These are phyloP conservation scores for Aristolochia californica DNA, from an alignment of 164 flowering plant species.

Conservation along the genomic window DNA sequence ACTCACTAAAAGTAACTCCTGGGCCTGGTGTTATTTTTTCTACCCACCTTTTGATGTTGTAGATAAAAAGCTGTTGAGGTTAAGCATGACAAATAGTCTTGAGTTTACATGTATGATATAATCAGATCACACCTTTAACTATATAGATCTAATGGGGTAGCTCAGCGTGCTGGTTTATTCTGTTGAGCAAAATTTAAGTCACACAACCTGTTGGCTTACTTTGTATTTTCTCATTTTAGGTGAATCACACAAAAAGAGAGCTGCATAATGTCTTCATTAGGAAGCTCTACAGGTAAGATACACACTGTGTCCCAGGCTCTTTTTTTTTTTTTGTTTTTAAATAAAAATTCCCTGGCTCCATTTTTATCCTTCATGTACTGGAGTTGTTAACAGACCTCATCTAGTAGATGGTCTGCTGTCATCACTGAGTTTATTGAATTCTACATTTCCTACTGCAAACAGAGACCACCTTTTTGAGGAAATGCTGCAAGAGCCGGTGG, in stretches of 20 bases:
- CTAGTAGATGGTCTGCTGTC: too few relatives aligned
- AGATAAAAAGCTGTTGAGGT: too few relatives aligned
- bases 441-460: conserved; percentile 13
- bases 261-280: conserved; percentile 91
- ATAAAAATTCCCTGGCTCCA: not conserved
- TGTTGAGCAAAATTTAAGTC: too few relatives aligned
- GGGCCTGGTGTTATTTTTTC: too few relatives aligned
- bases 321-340: not conserved
- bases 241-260: conserved; percentile 88
- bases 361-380: not conserved
- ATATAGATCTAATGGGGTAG: too few relatives aligned
- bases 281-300: conserved; percentile 77
- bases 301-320: not conserved
- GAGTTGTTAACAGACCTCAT: too few relatives aligned
- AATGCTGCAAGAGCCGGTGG: conserved; percentile 96
- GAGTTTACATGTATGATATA: too few relatives aligned
- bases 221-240: conserved; percentile 28
- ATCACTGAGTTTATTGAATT: not conserved
- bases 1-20: too few relatives aligned
- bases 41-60: too few relatives aligned
- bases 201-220: not conserved
- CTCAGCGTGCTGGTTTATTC: too few relatives aligned
- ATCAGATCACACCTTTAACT: too few relatives aligned
- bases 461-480: conserved; percentile 93
- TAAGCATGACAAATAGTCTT: too few relatives aligned